Evolutionary conservation across 129 eudicot species (phyloP), one percentile per base, ranked within the genome.

Genomic region (Tagetes patula): DNA sequence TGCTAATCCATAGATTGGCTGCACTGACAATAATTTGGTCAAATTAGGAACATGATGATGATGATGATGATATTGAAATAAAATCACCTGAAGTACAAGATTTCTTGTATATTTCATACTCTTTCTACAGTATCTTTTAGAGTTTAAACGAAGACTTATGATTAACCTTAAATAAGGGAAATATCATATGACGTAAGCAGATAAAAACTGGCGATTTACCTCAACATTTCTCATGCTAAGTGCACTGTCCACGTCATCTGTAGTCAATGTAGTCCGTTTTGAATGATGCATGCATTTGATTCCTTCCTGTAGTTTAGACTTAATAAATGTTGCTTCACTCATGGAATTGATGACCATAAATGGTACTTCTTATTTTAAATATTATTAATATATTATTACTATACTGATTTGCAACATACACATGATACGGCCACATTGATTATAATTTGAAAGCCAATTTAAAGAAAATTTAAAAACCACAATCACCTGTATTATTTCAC

Each of bases 211-310:
- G 27, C 59, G 70, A 59, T 59, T 80, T 58, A 87, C 93, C 87
- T 87, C 93, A 64, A 87, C 89, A 41, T 87, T 87, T 78, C 93
- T 75, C 75, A 87, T 76, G 76, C 70, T 78, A 67, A 87, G 89
- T 50, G 93, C 89, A 70, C 87, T 82, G 63, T 85, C 93, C 45
- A 87, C 76, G 50, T 87, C 93, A 72, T 87, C 89, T 41, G 93
- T 82, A 38, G 93, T 84, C 83, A 87, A 47, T 33, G 78, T 85
- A 27, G 89, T 87, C 79, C 89, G 75, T 80, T 80, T 87, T 37
- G 93, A 85, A 58, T 87, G 93, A 66, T 84, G 87, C 93, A 87
- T 87, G 77, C 93, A 87, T 79, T 87, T 87, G 73, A 85, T 87
- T 37, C 89, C 93, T 70, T 87, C 93, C 93, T 87, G 87, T 59